phyloP scores from a whole-genome alignment of 306 rosid species.

The Canavalia ensiformis region DNA sequence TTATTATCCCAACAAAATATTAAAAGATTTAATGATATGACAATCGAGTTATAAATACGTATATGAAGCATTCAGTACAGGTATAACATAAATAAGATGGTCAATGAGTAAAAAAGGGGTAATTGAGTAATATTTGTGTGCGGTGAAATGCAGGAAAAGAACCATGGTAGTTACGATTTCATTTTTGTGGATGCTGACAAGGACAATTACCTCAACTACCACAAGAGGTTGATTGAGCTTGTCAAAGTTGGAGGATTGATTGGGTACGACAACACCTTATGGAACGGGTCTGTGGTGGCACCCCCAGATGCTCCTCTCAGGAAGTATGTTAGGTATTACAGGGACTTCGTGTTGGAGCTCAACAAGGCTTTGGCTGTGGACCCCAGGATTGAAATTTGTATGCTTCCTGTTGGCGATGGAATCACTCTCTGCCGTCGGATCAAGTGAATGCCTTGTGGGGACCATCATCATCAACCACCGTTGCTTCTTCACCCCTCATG shows the following conservation, averaged over 20 bases:
- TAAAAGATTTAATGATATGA: no score
- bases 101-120: not conserved
- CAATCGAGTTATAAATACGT: no score
- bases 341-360: constrained; percentile 88
- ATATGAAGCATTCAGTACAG: no score
- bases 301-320: constrained; percentile 89
- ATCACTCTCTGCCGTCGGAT: constrained; percentile 91
- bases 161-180: constrained; percentile 80
- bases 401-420: constrained; percentile 93
- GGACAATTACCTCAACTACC: constrained; percentile 93
- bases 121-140: constrained; percentile 8
- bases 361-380: constrained; percentile 85
- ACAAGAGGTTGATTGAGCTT: constrained; percentile 81
- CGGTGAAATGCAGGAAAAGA: constrained; percentile 63
- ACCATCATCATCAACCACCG: not conserved
- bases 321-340: constrained; percentile 87
- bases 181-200: constrained; percentile 92
- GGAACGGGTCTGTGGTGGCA: constrained; percentile 95
- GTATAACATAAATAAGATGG: no score
- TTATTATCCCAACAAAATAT: no score
- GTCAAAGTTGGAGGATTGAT: constrained; percentile 87
- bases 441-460: constrained; percentile 36
- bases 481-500: not conserved
- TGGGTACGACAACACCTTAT: constrained; percentile 92
- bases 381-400: constrained; percentile 89